phyloP scores from a whole-genome alignment of 2,329 filamentous ascomycete species.

The Coleophoma eucalyptorum region DNA sequence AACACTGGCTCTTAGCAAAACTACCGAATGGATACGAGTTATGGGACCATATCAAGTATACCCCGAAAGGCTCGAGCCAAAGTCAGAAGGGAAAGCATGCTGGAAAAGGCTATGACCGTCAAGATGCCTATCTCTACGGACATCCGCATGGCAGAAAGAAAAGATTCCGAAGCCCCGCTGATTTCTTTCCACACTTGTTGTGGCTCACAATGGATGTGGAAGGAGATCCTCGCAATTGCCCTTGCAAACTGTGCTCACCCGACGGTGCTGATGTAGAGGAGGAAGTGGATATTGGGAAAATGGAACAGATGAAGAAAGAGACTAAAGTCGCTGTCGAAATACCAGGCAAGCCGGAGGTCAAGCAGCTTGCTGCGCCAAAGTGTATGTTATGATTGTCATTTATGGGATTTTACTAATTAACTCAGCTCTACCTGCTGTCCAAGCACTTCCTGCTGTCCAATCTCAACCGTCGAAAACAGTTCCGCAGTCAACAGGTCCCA shows the following conservation, averaged over 20 bases:
- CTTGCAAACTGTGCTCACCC: slow-evolving; percentile 53
- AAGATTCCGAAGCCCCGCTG: slow-evolving; percentile 52
- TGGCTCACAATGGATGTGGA: slow-evolving; percentile 51
- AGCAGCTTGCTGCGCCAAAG: background rate
- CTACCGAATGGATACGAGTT: slow-evolving; percentile 53
- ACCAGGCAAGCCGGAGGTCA: slow-evolving; percentile 11
- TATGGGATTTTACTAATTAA: no score
- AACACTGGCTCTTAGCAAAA: slow-evolving; percentile 31
- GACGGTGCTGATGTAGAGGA: slow-evolving; percentile 34
- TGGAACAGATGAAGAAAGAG: slow-evolving; percentile 6
- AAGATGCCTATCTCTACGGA: slow-evolving; percentile 58
- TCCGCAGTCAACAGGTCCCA: slow-evolving; percentile 18
- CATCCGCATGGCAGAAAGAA: slow-evolving; percentile 53
- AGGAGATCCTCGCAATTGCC: slow-evolving; percentile 48
- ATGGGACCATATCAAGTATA: slow-evolving; percentile 54
- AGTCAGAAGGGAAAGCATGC: slow-evolving; percentile 34
- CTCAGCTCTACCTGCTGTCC: no score
- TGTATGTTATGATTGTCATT: no score
- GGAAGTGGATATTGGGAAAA: slow-evolving; percentile 27
- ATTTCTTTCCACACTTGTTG: slow-evolving; percentile 56
- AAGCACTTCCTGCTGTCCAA: no score
- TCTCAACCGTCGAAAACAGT: background rate
- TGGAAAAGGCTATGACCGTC: slow-evolving; percentile 47
- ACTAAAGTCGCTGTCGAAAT: background rate
- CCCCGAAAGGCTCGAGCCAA: slow-evolving; percentile 32